Percentiles rank a stretch among this genome's conserved stretches.
phyloP scores from a whole-genome alignment of 495 filamentous ascomycete genomes.

The Neurospora sp. region DNA sequence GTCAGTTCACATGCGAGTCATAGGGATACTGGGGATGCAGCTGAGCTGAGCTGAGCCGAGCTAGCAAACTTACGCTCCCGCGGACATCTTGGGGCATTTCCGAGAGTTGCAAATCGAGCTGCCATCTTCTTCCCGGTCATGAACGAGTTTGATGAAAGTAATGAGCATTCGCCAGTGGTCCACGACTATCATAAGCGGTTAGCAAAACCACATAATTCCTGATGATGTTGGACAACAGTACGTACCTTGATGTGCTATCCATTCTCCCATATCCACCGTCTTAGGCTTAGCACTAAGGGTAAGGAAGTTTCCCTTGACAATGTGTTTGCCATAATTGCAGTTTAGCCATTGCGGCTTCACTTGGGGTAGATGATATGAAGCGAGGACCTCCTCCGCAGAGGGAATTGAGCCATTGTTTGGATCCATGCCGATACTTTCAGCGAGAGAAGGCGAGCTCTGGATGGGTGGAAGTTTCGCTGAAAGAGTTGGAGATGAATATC shows the following conservation, averaged over 20 bases:
- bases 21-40: background rate
- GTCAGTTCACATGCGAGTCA: background rate
- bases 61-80: conserved; percentile 60
- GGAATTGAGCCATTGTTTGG: conserved; percentile 18
- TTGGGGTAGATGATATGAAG: conserved; percentile 41
- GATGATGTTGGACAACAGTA: background rate
- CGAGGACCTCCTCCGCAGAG: conserved; percentile 37
- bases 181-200: conserved; percentile 49
- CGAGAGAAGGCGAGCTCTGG: conserved; percentile 21
- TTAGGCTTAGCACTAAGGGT: conserved; percentile 87
- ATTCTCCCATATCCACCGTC: conserved; percentile 84
- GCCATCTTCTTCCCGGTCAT: conserved; percentile 65
- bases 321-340: conserved; percentile 70
- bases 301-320: conserved; percentile 93
- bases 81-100: conserved; percentile 84
- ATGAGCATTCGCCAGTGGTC: conserved; percentile 80
- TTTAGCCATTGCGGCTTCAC: conserved; percentile 36
- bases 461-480: conserved; percentile 22
- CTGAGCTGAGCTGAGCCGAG: background rate
- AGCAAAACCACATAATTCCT: background rate
- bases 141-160: conserved; percentile 71
- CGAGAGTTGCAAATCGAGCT: conserved; percentile 70
- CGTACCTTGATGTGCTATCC: conserved; percentile 90
- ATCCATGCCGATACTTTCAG: conserved; percentile 29
- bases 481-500: conserved; percentile 9